Evolutionary conservation across 1,284 basidiomycete genomes (phyloP).

Genomic region (Fistulinella cinereoalba): DNA sequence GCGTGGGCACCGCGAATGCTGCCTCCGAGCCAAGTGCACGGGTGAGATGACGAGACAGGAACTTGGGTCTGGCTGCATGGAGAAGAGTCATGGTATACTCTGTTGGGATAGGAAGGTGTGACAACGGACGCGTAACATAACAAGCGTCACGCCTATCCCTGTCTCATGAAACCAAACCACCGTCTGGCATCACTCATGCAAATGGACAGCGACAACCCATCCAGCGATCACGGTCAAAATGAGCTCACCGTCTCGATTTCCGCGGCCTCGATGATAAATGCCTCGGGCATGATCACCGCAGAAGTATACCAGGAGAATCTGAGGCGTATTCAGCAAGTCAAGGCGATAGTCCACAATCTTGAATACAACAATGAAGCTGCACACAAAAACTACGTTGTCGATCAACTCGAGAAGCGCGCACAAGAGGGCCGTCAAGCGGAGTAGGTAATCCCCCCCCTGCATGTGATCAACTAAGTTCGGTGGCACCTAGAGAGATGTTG

Average conservation of each 20-base stretch:
- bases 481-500: constrained; percentile 17
- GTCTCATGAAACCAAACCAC: no score
- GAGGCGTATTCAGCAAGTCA: constrained; percentile 29
- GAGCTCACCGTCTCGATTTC: constrained; percentile 17
- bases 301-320: constrained; percentile 28
- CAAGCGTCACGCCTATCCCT: constrained; percentile 3
- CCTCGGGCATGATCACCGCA: constrained; percentile 16
- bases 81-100: constrained; percentile 9
- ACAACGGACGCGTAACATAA: constrained; percentile 21
- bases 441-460: constrained; percentile 25
- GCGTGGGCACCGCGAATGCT: constrained; percentile 35
- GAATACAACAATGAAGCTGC: constrained; percentile 31
- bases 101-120: constrained; percentile 18
- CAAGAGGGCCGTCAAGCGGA: constrained; percentile 35
- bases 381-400: constrained; percentile 29
- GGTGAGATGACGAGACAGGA: constrained; percentile 7
- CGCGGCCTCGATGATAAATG: constrained; percentile 29
- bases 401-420: constrained; percentile 27
- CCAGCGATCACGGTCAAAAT: constrained; percentile 8
- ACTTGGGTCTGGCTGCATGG: constrained; percentile 4
- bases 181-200: constrained; percentile 25
- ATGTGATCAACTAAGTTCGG: constrained; percentile 2
- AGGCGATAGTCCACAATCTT: constrained; percentile 23
- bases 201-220: constrained; percentile 2
- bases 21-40: constrained; percentile 42